Conservation (phyloP, 2,329 filamentous ascomycete genomes). For the Aspergillus ochraceus region DNA sequence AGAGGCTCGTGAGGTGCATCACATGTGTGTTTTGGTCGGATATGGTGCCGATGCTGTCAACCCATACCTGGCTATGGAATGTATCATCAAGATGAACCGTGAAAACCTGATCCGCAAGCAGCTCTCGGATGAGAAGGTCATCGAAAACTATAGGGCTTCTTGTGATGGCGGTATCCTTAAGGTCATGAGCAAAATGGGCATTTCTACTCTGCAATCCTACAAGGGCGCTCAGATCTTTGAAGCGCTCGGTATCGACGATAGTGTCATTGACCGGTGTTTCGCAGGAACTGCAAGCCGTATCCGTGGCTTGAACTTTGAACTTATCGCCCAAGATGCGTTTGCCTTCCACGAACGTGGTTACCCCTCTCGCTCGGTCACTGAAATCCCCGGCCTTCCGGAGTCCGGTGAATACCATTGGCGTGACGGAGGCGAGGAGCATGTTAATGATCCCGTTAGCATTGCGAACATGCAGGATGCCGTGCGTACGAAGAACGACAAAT, state of each 20-base stretch:
- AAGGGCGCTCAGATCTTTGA: constrained; percentile 99
- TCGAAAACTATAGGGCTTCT: constrained; percentile 95
- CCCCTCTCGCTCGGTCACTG: constrained; percentile 74
- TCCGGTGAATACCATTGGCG: constrained; percentile 98
- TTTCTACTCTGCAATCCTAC: constrained; percentile 92
- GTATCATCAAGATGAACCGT: constrained; percentile 92
- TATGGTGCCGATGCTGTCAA: constrained; percentile 94
- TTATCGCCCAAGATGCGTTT: constrained; percentile 91
- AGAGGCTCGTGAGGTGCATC: constrained; percentile 94
- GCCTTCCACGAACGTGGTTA: constrained; percentile 93
- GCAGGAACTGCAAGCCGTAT: constrained; percentile 92
- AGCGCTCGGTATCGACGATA: constrained; percentile 87
- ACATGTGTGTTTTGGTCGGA: constrained; percentile 96
- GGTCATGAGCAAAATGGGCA: constrained; percentile 99
- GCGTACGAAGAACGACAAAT: constrained; percentile 96
- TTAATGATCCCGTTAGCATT: constrained; percentile 93
- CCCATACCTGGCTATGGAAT: constrained; percentile 94
- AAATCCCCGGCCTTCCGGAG: constrained; percentile 78
- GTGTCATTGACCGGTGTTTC: constrained; percentile 92
- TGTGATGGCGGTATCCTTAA: constrained; percentile 95
- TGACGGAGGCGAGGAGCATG: constrained; percentile 89
- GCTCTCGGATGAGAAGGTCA: constrained; percentile 75
- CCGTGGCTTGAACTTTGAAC: constrained; percentile 88
- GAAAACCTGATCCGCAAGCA: constrained; percentile 92
- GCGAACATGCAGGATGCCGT: constrained; percentile 97